Evolutionary conservation across 164 flowering plant species (phyloP).

Genomic region (Sextonia rubra): DNA sequence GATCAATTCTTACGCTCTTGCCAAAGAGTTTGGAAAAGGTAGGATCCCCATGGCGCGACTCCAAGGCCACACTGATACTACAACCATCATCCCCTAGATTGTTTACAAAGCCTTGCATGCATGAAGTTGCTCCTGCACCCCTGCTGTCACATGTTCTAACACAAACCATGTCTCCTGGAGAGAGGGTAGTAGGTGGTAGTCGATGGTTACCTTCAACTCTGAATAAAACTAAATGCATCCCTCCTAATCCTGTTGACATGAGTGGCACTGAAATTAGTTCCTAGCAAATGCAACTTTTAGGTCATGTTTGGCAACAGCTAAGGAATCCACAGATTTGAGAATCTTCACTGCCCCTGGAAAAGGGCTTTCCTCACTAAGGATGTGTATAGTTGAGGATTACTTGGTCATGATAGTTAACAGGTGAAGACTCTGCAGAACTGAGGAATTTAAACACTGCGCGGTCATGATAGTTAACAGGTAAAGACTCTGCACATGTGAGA

Average conservation of each 20-base stretch:
- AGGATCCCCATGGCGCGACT: slow-evolving; percentile 84
- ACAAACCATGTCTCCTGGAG: slow-evolving; percentile 97
- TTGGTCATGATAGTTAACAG: no score
- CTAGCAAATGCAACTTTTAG: not conserved
- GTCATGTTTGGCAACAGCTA: no score
- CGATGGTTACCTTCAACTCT: slow-evolving; percentile 79
- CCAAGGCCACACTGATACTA: slow-evolving; percentile 75
- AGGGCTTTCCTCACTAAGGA: not conserved
- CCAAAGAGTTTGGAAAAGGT: slow-evolving; percentile 94
- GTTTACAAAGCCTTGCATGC: slow-evolving; percentile 86
- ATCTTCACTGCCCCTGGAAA: not conserved
- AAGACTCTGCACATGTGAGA: no score
- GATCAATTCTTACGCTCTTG: slow-evolving; percentile 80
- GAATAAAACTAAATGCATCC: slow-evolving; percentile 85
- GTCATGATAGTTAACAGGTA: no score
- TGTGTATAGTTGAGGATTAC: not conserved
- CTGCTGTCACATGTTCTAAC: slow-evolving; percentile 78
- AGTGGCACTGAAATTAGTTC: not conserved
- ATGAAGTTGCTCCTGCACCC: slow-evolving; percentile 83
- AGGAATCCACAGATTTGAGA: no score
- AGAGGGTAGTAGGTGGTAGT: slow-evolving; percentile 83
- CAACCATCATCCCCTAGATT: slow-evolving; percentile 87
- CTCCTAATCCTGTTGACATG: slow-evolving; percentile 66
- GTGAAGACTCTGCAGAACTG: no score
- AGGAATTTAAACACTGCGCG: no score